Evolutionary conservation across 352 stramenopile genomes (phyloP), one percentile per base, ranked within the genome.

Genomic region (Globisporangium middletonii): DNA sequence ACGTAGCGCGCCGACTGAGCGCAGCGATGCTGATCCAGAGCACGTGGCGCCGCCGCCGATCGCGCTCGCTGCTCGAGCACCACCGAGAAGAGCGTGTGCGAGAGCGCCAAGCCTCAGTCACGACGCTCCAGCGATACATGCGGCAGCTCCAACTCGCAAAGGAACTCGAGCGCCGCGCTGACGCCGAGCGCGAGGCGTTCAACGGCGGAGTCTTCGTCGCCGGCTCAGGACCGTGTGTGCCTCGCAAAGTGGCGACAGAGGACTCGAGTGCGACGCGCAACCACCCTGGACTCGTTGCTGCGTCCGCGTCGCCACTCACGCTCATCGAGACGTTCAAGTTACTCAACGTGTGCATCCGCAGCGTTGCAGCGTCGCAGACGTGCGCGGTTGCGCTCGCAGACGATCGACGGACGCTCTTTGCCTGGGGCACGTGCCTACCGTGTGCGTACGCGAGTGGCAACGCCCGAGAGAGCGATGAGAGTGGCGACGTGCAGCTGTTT

Each of bases 1-100:
- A 51, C 5, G 58, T 71, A 18, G 58, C 54, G 11, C 72, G 78
- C 4, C 54, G 62, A 2, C 42, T 68, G 15, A 83, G 68, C 37
- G 75, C 79, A 1, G 72, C 64, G 1, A 50, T 79, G 26, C 43
- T 89, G 46, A 82, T 92, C 55, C 82, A 92, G 60, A 76, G 75
- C 4, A 83, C 75, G 28, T 92, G 77, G 79, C 71, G 80, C 15
- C 70, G 79, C 0, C 70, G 75, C 2, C 77, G 71, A 41, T 87
- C 79, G 0, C 57, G 67, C n/a, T 19, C 12, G 0, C 23, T 72
- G 7, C 56, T 73, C 0, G 63, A 71, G 8, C 63, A 64, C 0
- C 63, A 76, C 37, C 67, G 68, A 6, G 46, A 62, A 5, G 59
- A 57, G 0, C 67, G 72, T 15, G 47, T 65, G 1, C 67, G 62